Base-by-base conservation (phyloP, 139 green algal genomes). In the Marvania coccoides region DNA sequence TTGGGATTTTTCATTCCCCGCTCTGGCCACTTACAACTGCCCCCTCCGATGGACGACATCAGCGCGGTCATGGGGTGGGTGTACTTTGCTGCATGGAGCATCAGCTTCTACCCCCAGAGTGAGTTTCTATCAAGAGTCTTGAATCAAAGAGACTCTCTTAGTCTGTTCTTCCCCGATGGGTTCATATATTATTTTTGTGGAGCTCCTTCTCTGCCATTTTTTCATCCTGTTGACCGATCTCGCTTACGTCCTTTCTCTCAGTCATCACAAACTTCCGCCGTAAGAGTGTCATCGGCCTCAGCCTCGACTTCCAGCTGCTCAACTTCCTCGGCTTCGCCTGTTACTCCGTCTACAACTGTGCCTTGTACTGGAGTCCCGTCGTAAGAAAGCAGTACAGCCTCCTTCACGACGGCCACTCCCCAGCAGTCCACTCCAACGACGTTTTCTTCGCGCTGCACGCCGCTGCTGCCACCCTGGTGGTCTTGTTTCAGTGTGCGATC, bases 31-130 rank as follows among this genome's bases (percentile, higher is more conserved):
- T 31, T 24, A 40, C n/a, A 40, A 36, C 37, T 47, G 38, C 58
- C 65, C 4, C 15, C 38, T 23, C 28, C 39, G 2, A 2, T 71
- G 14, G 26, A 68, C 23, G 36, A 39, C 9, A n/a, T 79, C 15
- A 63, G 37, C 24, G 37, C 10, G 14, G 35, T 79, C 28, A 61
- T 79, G 24, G 72, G 72, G n/a, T 79, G 72, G 72, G 62, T 46
- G 14, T 87, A 85, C 60, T 84, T 87, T 34, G 24, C 42, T 2
- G 64, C 67, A 2, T 88, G 81, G 81, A 69, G 42, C 48, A 51
- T 82, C 30, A 73, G 46, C 48, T 90, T 88, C 74, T 89, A 84
- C 40, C 83, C 83, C n/a, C 82, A 90, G 63, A 38, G 55, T 61
- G n/a, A n/a, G n/a, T n/a, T n/a, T n/a, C n/a, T n/a, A n/a, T n/a